These are phyloP conservation scores for Pleurotus giganteus DNA, from an alignment of 768 basidiomycete genomes.

Conservation along the genomic window DNA sequence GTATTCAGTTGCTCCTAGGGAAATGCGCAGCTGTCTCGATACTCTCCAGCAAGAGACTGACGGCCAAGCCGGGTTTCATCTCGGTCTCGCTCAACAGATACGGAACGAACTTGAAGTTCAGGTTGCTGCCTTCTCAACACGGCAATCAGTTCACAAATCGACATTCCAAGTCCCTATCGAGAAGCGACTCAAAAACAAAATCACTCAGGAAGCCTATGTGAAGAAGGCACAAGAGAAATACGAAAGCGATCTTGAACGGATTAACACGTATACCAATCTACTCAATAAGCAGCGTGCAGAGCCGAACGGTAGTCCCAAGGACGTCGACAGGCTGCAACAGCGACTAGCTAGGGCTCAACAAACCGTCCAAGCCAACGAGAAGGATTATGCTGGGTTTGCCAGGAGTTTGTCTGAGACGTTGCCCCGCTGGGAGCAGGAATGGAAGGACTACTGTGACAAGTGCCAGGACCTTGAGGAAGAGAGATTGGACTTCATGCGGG, in stretches of 20 bases:
- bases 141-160: constrained; percentile 73
- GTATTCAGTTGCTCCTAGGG: constrained; percentile 41
- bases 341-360: constrained; percentile 88
- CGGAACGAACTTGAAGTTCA: constrained; percentile 72
- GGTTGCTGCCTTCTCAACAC: constrained; percentile 54
- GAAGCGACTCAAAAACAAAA: constrained; percentile 88
- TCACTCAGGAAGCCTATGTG: constrained; percentile 82
- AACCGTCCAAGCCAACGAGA: constrained; percentile 88
- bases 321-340: constrained; percentile 83
- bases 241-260: constrained; percentile 88
- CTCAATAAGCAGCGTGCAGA: constrained; percentile 67
- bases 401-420: constrained; percentile 75
- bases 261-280: constrained; percentile 92
- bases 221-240: constrained; percentile 91
- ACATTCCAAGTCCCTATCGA: constrained; percentile 75
- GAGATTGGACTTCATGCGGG: constrained; percentile 89
- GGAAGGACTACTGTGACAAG: constrained; percentile 92
- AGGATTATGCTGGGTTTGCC: constrained; percentile 88
- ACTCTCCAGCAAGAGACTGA: constrained; percentile 82
- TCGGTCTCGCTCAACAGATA: constrained; percentile 71
- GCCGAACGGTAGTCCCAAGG: constrained; percentile 44
- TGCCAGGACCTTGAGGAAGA: constrained; percentile 97
- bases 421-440: constrained; percentile 87
- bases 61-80: constrained; percentile 71
- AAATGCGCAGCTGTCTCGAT: constrained; percentile 78